Evolutionary conservation across 2,329 filamentous ascomycete species (phyloP).

Genomic region (Tolypocladium amazonense): DNA sequence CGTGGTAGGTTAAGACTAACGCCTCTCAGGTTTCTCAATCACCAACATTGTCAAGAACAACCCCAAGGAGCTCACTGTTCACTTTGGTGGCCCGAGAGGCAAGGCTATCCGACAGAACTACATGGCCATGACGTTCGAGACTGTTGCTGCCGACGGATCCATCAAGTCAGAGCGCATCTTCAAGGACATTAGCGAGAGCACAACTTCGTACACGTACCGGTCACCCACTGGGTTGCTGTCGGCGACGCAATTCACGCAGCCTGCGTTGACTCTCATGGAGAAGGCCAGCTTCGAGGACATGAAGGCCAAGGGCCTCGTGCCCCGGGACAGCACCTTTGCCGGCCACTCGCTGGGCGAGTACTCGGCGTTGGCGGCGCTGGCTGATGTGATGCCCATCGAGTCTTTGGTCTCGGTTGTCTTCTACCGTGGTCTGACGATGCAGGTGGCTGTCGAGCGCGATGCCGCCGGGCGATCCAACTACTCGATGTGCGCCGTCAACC

Average conservation of each 20-base stretch:
- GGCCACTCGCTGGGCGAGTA: conserved; percentile 98
- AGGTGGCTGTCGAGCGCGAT: conserved; percentile 96
- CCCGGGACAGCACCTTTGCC: conserved; percentile 92
- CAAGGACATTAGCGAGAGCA: conserved; percentile 91
- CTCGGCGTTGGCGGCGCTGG: conserved; percentile 87
- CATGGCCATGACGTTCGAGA: conserved; percentile 99
- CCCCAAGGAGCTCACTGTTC: conserved; percentile 94
- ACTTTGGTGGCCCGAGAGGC: conserved; percentile 93
- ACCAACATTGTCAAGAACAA: conserved; percentile 99
- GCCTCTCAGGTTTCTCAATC: conserved; percentile 68
- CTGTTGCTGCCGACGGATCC: conserved; percentile 80
- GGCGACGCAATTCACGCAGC: conserved; percentile 97
- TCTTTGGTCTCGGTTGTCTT: conserved; percentile 96
- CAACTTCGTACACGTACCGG: conserved; percentile 91
- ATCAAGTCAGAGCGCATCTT: conserved; percentile 99
- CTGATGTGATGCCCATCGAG: conserved; percentile 99
- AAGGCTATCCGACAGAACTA: conserved; percentile 98
- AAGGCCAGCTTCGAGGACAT: conserved; percentile 99
- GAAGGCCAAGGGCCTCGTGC: conserved; percentile 92
- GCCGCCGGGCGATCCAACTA: conserved; percentile 91
- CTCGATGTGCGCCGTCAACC: conserved; percentile 98
- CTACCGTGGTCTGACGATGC: conserved; percentile 98
- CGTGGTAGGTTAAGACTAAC: not conserved
- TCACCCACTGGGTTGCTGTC: conserved; percentile 92
- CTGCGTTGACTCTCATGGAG: conserved; percentile 95